Base-by-base conservation (phyloP, 2,329 filamentous ascomycete genomes). In the Meredithiella fracta region DNA sequence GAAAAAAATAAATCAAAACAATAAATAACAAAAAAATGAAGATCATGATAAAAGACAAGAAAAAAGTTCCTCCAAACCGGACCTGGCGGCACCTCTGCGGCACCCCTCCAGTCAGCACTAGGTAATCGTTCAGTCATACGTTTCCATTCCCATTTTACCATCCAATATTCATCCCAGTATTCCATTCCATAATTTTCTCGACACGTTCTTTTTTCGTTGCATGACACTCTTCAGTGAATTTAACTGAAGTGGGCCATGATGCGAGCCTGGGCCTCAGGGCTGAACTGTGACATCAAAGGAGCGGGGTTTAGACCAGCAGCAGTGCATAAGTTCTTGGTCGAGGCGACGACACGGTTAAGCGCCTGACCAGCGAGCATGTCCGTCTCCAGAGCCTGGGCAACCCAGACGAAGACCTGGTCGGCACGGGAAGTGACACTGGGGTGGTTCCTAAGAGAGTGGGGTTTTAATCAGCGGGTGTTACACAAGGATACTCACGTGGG, bases 361-460 rank as follows among this genome's bases (percentile, higher is more conserved):
- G 85, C 89, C 65, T 89, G 81, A 20, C 90, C 90, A 65, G 90
- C 86, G 42, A 98, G 74, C 17, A 90, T 91, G 65, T 95, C 88
- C 4, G 87, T 85, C 65, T 96, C 91, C 14, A 98, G 80, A 20
- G 90, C 91, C 67, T 94, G 84, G 25, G 83, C 87, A 56, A 97
- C 86, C 64, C 81, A 85, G 25, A 84, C 79, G 66, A 98, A 97
- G 59, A 90, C 78, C 67, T 89, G 88, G 61, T 79, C 79, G 5
- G 87, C 82, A 66, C 92, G 85, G 60, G 76, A 73, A 63, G 88
- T 74, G 50, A 96, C 86, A 14, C 80, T 82, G 0, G 87, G 86
- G 64, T 96, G 86, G 80, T 86, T 86, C 68, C 92, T 97, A 62
- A 44, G 34, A 56, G 40, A 44, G 15, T 44, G 40, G 40, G 40